Conservation (phyloP, 2,329 filamentous ascomycete species). For the Diplodia sapinea region DNA sequence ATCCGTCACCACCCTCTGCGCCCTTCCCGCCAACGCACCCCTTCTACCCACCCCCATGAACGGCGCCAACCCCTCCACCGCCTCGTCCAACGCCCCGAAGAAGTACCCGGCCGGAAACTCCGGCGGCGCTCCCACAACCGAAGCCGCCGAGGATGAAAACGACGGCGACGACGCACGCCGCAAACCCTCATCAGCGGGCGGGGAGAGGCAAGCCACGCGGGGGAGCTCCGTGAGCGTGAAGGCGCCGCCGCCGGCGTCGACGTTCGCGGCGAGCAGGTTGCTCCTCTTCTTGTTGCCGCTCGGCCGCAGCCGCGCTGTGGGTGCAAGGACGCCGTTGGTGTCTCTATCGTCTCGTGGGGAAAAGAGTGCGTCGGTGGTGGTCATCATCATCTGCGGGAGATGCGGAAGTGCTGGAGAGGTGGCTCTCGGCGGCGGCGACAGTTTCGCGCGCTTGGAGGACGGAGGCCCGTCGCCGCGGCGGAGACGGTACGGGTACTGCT, state of each 20-base stretch:
- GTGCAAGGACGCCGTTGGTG: background rate
- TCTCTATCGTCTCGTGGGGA: background rate
- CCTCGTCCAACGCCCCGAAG: background rate
- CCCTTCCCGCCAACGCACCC: background rate
- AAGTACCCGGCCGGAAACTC: background rate
- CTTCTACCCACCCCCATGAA: conserved; percentile 7
- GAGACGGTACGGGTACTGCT: background rate
- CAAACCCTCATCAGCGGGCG: background rate
- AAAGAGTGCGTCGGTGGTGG: too few relatives aligned
- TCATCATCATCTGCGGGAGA: too few relatives aligned
- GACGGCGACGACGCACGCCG: too few relatives aligned
- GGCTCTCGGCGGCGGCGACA: too few relatives aligned
- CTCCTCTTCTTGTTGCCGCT: background rate
- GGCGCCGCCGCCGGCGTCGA: background rate
- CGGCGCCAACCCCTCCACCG: conserved; percentile 11
- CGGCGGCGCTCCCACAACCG: background rate
- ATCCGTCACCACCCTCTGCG: background rate
- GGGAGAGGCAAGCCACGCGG: background rate
- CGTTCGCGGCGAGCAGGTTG: background rate
- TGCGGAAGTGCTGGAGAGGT: too few relatives aligned
- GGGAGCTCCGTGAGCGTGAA: background rate
- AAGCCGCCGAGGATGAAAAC: background rate
- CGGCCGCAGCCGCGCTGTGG: background rate
- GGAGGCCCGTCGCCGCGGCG: too few relatives aligned
- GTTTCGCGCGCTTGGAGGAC: too few relatives aligned